Evolutionary conservation across 164 flowering plant genomes (phyloP), one percentile per base, ranked within the genome.

Genomic region (Vitis riparia): DNA sequence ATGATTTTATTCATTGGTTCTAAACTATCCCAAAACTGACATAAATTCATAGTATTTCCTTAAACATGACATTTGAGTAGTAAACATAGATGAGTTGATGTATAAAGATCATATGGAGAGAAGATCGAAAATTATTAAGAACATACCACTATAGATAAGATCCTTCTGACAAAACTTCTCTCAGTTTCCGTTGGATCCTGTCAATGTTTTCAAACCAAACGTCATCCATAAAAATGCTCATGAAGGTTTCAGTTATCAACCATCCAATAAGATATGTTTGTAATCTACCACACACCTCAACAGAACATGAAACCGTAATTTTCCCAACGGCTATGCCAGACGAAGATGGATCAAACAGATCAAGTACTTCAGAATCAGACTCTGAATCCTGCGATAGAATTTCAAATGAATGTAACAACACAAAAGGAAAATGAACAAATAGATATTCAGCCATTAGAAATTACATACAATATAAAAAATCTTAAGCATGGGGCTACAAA

Each of bases 121-220:
- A 11, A 63, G 27, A 57, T 16, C 47, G 29, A 66, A n/a, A 32
- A 57, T 52, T 16, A 53, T 30, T 16, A 16, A 32, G 47, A 77
- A 71, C 84, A 56, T 91, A 94, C 99, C 97, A 87, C 90, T 52
- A 95, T 81, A 56, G 94, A 86, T 65, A 95, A 80, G 73, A 95
- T 89, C 71, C 99, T 94, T 48, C 80, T 84, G 17, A 87, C 94
- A 77, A 95, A 93, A 67, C 81, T 51, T 73, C 83, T 91, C 80
- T 95, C 89, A n/a, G 96, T 95, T 75, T 90, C 97, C 67, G 80
- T 49, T 72, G 99, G 98, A 72, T 95, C 97, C 99, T 94, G 86
- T 32, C 68, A 80, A 66, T 56, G 49, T 56, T 16, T 67, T 5
- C 51, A 68, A 37, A 52, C 37, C 32, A 59, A 55, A 51, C 53